Conservation (phyloP, 2,329 filamentous ascomycete species). For the Nigrospora osmanthi region DNA sequence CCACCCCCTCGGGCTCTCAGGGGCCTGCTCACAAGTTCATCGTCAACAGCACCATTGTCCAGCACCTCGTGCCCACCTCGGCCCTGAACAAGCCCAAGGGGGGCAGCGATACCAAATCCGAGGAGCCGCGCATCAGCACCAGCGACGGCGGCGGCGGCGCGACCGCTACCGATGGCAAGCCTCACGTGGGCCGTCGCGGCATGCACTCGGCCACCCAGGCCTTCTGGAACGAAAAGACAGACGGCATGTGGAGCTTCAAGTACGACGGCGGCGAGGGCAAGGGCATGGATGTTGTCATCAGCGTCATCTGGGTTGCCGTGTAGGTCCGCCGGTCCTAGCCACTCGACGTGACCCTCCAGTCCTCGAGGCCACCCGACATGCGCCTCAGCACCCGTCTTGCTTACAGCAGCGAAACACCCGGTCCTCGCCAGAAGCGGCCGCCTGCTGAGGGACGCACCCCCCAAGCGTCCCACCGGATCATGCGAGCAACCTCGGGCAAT, state of each 20-base stretch:
- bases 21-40: slow-evolving; percentile 80
- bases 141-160: slow-evolving; percentile 43
- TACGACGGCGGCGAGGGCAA: slow-evolving; percentile 61
- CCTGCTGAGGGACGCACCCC: no score
- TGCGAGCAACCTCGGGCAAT: no score
- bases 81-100: slow-evolving; percentile 52
- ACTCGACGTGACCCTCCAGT: no score
- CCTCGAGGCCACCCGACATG: no score
- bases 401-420: no score
- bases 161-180: slow-evolving; percentile 54
- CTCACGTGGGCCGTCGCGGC: slow-evolving; percentile 75
- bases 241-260: slow-evolving; percentile 87
- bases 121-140: slow-evolving; percentile 46
- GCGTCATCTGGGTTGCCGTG: slow-evolving; percentile 71
- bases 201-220: slow-evolving; percentile 84
- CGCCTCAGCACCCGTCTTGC: no score
- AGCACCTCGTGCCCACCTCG: slow-evolving; percentile 71
- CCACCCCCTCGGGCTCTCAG: slow-evolving; percentile 47
- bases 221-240: slow-evolving; percentile 86
- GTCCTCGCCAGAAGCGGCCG: no score
- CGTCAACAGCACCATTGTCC: slow-evolving; percentile 96
- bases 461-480: no score
- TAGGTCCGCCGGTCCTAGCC: slow-evolving; percentile 19
- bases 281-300: slow-evolving; percentile 63
- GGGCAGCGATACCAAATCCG: slow-evolving; percentile 36